Evolutionary conservation across 2,329 filamentous ascomycete species (phyloP).

Genomic region (Neofusicoccum sp.): DNA sequence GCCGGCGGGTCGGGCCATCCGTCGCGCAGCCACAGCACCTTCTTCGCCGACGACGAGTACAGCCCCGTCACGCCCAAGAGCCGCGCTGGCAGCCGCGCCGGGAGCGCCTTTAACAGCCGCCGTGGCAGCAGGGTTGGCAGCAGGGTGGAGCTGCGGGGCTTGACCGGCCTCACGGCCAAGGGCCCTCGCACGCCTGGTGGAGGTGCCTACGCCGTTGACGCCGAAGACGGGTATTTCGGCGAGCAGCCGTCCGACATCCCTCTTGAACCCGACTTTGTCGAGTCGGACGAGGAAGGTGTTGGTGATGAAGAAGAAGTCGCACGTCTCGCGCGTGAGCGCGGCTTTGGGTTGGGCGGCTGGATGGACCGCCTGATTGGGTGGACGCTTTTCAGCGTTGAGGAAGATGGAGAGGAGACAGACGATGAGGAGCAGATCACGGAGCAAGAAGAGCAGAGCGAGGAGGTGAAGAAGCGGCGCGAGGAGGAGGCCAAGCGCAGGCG

Average conservation of each 20-base stretch:
- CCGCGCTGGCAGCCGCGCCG: conserved; percentile 26
- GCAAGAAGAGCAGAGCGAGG: conserved; percentile 36
- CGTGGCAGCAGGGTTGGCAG: conserved; percentile 17
- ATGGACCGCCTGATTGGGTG: conserved; percentile 62
- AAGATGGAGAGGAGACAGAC: conserved; percentile 47
- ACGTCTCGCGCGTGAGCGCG: conserved; percentile 53
- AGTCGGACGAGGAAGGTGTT: conserved; percentile 43
- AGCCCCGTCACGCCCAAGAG: conserved; percentile 24
- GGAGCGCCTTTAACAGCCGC: conserved; percentile 21
- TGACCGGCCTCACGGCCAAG: conserved; percentile 9
- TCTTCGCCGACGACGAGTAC: conserved; percentile 36
- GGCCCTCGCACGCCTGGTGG: background rate
- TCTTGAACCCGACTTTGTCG: conserved; percentile 55
- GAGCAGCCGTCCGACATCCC: conserved; percentile 24
- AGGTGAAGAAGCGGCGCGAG: conserved; percentile 32
- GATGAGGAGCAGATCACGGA: conserved; percentile 35
- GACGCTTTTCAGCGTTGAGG: conserved; percentile 58
- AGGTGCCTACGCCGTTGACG: conserved; percentile 24
- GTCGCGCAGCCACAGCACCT: conserved; percentile 24
- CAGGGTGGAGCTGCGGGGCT: conserved; percentile 3
- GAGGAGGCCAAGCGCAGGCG: conserved; percentile 41
- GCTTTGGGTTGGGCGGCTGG: conserved; percentile 59
- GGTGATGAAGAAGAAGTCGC: conserved; percentile 58
- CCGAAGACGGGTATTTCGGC: conserved; percentile 35
- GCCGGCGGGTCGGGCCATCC: conserved; percentile 8